Evolutionary conservation across 108 stramenopile genomes (phyloP).

Genomic region (Chaetoceros muelleri): DNA sequence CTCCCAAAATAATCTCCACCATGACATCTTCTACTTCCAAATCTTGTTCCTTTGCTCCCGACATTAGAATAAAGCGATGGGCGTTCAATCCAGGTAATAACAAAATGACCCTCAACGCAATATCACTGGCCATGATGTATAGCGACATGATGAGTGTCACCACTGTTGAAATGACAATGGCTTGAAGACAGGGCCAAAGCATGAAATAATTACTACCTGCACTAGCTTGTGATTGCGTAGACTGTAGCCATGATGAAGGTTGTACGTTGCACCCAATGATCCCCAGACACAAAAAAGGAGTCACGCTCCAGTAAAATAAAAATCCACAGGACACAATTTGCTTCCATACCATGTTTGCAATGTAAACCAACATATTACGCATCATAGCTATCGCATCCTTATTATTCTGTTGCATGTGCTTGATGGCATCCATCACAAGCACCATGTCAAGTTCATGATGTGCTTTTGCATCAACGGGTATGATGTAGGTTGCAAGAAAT

Average conservation of each 20-base stretch:
- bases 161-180: neutral
- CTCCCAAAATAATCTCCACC: neutral
- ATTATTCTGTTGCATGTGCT: neutral
- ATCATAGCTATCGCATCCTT: neutral
- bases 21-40: neutral
- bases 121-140: neutral
- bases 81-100: neutral
- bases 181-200: neutral
- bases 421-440: neutral
- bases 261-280: too few species aligned
- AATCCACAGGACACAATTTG: neutral
- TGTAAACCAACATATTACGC: neutral
- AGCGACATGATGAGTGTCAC: neutral
- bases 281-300: neutral
- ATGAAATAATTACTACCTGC: neutral
- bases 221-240: neutral
- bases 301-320: neutral
- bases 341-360: neutral
- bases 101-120: neutral
- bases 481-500: neutral
- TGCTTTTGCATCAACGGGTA: too few species aligned
- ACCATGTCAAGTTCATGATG: neutral
- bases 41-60: neutral
- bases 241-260: neutral
- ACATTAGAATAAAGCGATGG: neutral